Percentiles rank a stretch among this genome's conserved stretches.
Conservation (phyloP, 306 rosid genomes). For the Alnus glutinosa region DNA sequence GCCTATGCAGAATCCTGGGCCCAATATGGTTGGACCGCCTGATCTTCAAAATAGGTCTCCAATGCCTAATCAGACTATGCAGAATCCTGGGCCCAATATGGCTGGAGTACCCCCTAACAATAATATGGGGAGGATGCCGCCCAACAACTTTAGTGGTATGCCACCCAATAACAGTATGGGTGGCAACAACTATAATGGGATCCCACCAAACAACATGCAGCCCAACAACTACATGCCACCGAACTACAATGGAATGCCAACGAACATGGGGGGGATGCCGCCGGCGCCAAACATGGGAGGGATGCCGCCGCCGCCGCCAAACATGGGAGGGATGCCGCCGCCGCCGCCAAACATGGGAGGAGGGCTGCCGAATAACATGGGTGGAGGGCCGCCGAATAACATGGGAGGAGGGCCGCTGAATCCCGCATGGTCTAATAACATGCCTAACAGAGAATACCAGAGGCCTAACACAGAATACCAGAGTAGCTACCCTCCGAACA, state of each 20-base stretch:
- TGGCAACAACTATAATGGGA: neutral
- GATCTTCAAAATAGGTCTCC: slow-evolving; percentile 60
- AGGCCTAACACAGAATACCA: slow-evolving; percentile 39
- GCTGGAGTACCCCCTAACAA: slow-evolving; percentile 6
- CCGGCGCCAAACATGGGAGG: slow-evolving; percentile 23
- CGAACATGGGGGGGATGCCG: neutral
- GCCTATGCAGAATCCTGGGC: slow-evolving; percentile 31
- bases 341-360: slow-evolving; percentile 27
- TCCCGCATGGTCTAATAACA: slow-evolving; percentile 53
- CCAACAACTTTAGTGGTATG: slow-evolving; percentile 16
- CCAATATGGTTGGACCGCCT: slow-evolving; percentile 30
- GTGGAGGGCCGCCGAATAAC: slow-evolving; percentile 43
- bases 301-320: neutral
- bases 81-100: slow-evolving; percentile 20
- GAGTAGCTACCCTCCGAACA: slow-evolving; percentile 35
- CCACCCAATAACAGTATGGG: slow-evolving; percentile 17
- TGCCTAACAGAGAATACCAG: slow-evolving; percentile 41
- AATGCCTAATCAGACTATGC: slow-evolving; percentile 33
- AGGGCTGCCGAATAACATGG: slow-evolving; percentile 40
- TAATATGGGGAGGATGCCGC: slow-evolving; percentile 24
- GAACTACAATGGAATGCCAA: slow-evolving; percentile 15
- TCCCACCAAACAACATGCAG: slow-evolving; percentile 11
- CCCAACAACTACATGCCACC: slow-evolving; percentile 23
- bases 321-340: neutral
- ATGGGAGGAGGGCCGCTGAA: slow-evolving; percentile 38